Conservation (phyloP, 2,329 filamentous ascomycete genomes). For the Fusarium protoensiforme region DNA sequence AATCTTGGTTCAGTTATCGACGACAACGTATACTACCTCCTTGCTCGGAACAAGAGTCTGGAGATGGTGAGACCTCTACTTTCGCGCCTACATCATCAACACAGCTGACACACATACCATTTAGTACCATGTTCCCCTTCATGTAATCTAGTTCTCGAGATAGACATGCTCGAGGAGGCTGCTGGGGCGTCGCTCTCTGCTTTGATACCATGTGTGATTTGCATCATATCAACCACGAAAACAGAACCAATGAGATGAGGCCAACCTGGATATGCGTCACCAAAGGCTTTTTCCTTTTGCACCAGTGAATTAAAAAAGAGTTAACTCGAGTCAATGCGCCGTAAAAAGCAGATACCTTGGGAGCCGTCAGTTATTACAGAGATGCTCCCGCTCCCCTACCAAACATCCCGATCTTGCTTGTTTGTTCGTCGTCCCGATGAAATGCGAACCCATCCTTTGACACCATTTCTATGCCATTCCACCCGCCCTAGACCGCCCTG, state of each 20-base stretch:
- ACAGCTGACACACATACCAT: slow-evolving; percentile 4
- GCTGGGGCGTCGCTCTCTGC: neutral
- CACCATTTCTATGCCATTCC: slow-evolving; percentile 45
- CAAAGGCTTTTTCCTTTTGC: neutral
- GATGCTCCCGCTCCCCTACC: slow-evolving; percentile 27
- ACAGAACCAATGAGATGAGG: neutral
- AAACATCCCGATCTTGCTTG: slow-evolving; percentile 39
- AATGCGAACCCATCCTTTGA: slow-evolving; percentile 46
- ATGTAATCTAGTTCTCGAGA: slow-evolving; percentile 24
- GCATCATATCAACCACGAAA: neutral
- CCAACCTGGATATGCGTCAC: neutral
- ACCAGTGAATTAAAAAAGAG: slow-evolving; percentile 33
- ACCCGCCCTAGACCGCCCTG: slow-evolving; percentile 22
- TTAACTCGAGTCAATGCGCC: slow-evolving; percentile 40
- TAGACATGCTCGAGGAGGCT: neutral
- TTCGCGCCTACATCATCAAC: neutral
- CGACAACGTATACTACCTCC: slow-evolving; percentile 48
- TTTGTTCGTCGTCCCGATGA: slow-evolving; percentile 43
- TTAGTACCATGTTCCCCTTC: slow-evolving; percentile 45
- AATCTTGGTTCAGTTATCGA: slow-evolving; percentile 45
- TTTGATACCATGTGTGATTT: neutral
- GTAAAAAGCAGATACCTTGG: slow-evolving; percentile 38
- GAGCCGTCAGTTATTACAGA: slow-evolving; percentile 32
- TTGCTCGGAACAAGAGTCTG: slow-evolving; percentile 43
- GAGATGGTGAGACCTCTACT: slow-evolving; percentile 45